Evolutionary conservation across 176 grass and related monocot species (phyloP), one percentile per base, ranked within the genome.

Genomic region (Carex pumila): DNA sequence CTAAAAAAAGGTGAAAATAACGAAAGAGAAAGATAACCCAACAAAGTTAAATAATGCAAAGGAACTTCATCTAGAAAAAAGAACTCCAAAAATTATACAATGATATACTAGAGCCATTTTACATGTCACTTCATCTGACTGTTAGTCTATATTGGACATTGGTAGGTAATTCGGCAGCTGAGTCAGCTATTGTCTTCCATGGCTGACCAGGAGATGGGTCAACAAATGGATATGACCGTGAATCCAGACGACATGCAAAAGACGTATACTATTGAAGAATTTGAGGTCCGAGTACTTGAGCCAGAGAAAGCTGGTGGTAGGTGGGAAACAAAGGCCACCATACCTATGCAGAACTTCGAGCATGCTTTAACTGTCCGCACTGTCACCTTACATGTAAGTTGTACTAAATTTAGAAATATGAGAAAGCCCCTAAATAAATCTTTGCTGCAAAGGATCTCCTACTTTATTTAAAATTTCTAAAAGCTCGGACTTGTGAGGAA

Each of bases 301-400:
- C 71, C 87, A 81, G 89, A 87, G 79, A 98, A 98, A 91, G 73
- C 86, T 81, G 72, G 89, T 81, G 90, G 90, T 39, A 84, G 43
- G 60, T 98, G 92, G 95, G 91, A 91, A 62, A 93, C 87, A 60
- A 94, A 64, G 66, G 85, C 83, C 57, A 89, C 89, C 18, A 90
- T 98, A 84, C 84, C 90, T 3, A 98, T 98, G 95, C 95, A 94
- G 72, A 87, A 88, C 63, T 94, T 91, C 60, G 95, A 98, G 88
- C 94, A 98, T 88, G 91, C 95, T 83, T 81, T 98, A 50, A 98
- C 95, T 82, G 89, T 90, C 66, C 91, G 95, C 61, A 87, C 91
- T 18, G 84, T 98, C 88, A 93, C 86, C 7, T 93, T 98, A 84
- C 87, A 89, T 80, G 95, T 98, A 92, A 89, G 90, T 84, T 76